phyloP scores from a whole-genome alignment of 768 basidiomycete genomes.

The Serendipita vermifera region DNA sequence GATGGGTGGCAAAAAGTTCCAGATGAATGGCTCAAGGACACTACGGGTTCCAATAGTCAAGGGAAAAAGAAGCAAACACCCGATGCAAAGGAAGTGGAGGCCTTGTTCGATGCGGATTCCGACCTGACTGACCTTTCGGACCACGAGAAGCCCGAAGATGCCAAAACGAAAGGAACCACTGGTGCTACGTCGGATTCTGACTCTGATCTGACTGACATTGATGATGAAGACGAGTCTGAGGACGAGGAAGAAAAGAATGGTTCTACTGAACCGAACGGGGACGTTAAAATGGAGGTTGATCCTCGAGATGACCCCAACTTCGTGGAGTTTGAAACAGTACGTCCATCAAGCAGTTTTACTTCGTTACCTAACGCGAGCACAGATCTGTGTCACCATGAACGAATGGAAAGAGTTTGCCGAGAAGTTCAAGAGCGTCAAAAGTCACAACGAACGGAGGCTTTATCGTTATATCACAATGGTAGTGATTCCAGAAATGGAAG shows the following conservation, averaged over 20 bases:
- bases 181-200: not conserved
- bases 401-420: constrained; percentile 1
- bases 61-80: too few relatives aligned
- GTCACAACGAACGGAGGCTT: not conserved
- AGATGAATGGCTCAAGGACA: not conserved
- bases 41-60: too few relatives aligned
- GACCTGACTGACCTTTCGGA: constrained; percentile 7
- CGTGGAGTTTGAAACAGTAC: constrained; percentile 7
- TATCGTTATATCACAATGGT: not conserved
- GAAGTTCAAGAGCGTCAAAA: not conserved
- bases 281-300: not conserved
- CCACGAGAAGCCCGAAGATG: constrained; percentile 3
- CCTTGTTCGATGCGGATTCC: constrained; percentile 12
- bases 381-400: constrained; percentile 1
- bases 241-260: not conserved
- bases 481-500: constrained; percentile 3
- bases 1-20: not conserved
- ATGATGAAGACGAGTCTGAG: not conserved
- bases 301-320: constrained; percentile 3
- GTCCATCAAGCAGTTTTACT: not conserved
- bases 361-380: not conserved
- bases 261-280: too few relatives aligned
- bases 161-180: not conserved
- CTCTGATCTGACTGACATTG: constrained; percentile 5
- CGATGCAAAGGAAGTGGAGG: constrained; percentile 1